These are phyloP conservation scores for Scutellaria barbata DNA, from an alignment of 257 asterid genomes.

Conservation along the genomic window DNA sequence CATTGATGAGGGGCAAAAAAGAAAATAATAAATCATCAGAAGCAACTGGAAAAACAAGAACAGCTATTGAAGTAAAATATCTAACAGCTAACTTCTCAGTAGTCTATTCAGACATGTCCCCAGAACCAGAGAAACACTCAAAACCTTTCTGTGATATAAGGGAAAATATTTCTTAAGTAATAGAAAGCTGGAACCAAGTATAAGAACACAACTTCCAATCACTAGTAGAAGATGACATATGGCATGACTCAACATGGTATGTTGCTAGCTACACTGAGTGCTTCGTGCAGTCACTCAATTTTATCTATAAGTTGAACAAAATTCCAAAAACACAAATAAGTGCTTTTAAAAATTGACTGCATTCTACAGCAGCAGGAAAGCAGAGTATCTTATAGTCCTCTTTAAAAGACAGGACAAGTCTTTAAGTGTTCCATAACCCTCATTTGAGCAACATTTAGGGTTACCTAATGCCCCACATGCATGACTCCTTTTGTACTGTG, in stretches of 20 bases:
- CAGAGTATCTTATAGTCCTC: not conserved
- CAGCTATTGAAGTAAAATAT: slow-evolving; percentile 21
- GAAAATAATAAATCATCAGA: slow-evolving; percentile 26
- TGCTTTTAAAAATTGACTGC: not conserved
- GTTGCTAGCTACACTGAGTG: slow-evolving; percentile 1
- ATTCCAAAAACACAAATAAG: slow-evolving; percentile 19
- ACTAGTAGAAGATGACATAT: not conserved
- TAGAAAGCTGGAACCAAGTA: slow-evolving; percentile 14
- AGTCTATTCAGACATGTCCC: slow-evolving; percentile 9
- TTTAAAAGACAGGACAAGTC: slow-evolving; percentile 2
- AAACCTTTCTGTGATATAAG: slow-evolving; percentile 6
- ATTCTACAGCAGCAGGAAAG: slow-evolving; percentile 15
- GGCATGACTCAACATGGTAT: slow-evolving; percentile 7
- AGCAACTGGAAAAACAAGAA: slow-evolving; percentile 24
- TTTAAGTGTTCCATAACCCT: slow-evolving; percentile 17
- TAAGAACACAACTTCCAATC: slow-evolving; percentile 31
- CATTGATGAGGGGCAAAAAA: slow-evolving; percentile 25
- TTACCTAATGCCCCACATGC: slow-evolving; percentile 23
- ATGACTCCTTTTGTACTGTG: not conserved
- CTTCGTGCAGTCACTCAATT: slow-evolving; percentile 11
- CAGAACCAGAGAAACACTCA: slow-evolving; percentile 20
- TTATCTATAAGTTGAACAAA: slow-evolving; percentile 17
- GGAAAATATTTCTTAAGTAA: slow-evolving; percentile 13
- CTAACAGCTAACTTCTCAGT: slow-evolving; percentile 12
- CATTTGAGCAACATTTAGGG: not conserved